phyloP scores from a whole-genome alignment of 1,139 yeast species.

The Scheffersomyces cryptocercus region DNA sequence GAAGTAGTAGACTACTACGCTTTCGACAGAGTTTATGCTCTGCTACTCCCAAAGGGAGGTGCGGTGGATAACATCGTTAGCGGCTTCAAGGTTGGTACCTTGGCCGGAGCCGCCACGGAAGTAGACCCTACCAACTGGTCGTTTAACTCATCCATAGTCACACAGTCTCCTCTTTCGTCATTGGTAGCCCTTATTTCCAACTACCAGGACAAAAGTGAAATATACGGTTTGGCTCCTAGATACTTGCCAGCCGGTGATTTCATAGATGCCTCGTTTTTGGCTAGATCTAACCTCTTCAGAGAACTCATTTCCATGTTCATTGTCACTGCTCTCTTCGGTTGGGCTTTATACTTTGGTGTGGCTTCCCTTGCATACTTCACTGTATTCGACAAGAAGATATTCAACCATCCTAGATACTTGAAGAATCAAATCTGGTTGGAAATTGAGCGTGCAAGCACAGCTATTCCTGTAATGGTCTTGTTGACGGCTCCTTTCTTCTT shows the following conservation, averaged over 20 bases:
- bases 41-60: conserved; percentile 36
- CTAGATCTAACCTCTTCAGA: conserved; percentile 72
- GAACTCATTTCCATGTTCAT: conserved; percentile 67
- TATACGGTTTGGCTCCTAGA: conserved; percentile 39
- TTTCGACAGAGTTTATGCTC: conserved; percentile 73
- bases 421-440: conserved; percentile 90
- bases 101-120: background rate
- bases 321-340: conserved; percentile 82
- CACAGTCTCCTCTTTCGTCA: conserved; percentile 16
- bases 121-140: conserved; percentile 4
- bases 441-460: conserved; percentile 70
- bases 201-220: conserved; percentile 34
- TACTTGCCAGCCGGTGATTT: conserved; percentile 47
- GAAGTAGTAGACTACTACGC: conserved; percentile 73
- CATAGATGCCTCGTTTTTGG: conserved; percentile 62
- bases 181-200: conserved; percentile 20
- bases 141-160: conserved; percentile 1
- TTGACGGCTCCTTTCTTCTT: conserved; percentile 90
- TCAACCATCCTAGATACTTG: conserved; percentile 93
- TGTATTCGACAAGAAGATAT: conserved; percentile 83
- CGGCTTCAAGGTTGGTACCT: conserved; percentile 2
- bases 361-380: conserved; percentile 75
- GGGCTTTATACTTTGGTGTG: conserved; percentile 72
- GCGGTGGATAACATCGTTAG: conserved; percentile 18
- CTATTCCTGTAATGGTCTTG: conserved; percentile 87